phyloP scores from a whole-genome alignment of 2,329 filamentous ascomycete species.

The Epichloe coenophiala region DNA sequence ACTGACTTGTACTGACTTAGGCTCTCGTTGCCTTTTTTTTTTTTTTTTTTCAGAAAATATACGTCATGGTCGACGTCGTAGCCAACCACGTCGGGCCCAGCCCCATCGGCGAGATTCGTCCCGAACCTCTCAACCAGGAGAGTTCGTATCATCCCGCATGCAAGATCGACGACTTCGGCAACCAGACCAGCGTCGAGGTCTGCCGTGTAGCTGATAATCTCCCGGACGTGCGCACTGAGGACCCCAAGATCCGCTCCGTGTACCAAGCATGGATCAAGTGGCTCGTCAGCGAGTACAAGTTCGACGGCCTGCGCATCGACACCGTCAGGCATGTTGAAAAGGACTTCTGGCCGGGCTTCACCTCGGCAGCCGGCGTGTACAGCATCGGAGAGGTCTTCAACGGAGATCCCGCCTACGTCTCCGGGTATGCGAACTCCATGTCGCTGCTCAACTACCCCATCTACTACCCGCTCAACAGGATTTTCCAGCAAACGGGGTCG shows the following conservation, averaged over 20 bases:
- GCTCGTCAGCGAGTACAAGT: constrained; percentile 45
- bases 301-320: constrained; percentile 49
- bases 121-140: constrained; percentile 33
- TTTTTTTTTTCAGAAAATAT: constrained; percentile 26
- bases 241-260: constrained; percentile 30
- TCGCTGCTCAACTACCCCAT: constrained; percentile 48
- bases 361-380: constrained; percentile 41
- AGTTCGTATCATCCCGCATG: constrained; percentile 52
- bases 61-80: constrained; percentile 49
- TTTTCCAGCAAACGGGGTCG: constrained; percentile 24
- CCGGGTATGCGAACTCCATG: constrained; percentile 39
- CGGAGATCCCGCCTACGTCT: constrained; percentile 35
- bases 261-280: constrained; percentile 45
- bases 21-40: accelerated
- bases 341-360: constrained; percentile 43
- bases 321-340: constrained; percentile 49
- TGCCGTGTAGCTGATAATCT: constrained; percentile 43
- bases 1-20: too few species aligned
- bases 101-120: constrained; percentile 32
- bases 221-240: constrained; percentile 47
- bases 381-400: constrained; percentile 47
- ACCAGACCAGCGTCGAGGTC: constrained; percentile 31
- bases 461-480: constrained; percentile 28
- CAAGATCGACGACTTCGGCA: constrained; percentile 38
- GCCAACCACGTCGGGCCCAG: constrained; percentile 43